Evolutionary conservation across 2,329 filamentous ascomycete genomes (phyloP).

Genomic region (Emericellopsis atlantica): DNA sequence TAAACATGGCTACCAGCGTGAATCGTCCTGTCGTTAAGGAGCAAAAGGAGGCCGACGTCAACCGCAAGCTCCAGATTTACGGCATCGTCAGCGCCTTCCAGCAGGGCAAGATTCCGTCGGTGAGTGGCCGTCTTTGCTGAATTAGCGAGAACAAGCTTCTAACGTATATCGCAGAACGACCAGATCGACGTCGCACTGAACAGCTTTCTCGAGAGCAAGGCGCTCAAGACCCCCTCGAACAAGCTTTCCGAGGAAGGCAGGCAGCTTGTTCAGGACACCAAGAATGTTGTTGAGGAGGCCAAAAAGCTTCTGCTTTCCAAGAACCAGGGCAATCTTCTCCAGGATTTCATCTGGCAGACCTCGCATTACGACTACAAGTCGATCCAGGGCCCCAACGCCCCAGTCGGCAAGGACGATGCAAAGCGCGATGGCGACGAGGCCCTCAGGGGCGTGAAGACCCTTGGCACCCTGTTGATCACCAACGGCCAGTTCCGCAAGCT

Average conservation of each 20-base stretch:
- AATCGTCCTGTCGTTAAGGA: constrained; percentile 64
- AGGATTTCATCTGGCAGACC: constrained; percentile 96
- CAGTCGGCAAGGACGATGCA: constrained; percentile 63
- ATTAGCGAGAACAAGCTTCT: not conserved
- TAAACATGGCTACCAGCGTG: constrained; percentile 33
- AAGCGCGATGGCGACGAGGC: constrained; percentile 76
- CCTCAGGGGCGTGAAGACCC: constrained; percentile 71
- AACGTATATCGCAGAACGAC: constrained; percentile 50
- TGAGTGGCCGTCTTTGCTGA: constrained; percentile 28
- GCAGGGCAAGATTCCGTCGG: constrained; percentile 80
- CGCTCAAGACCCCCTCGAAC: constrained; percentile 55
- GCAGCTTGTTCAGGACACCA: constrained; percentile 63
- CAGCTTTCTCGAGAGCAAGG: constrained; percentile 64
- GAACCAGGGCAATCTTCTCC: constrained; percentile 86
- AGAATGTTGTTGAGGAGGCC: constrained; percentile 69
- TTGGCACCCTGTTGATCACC: constrained; percentile 81
- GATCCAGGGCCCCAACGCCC: constrained; percentile 48
- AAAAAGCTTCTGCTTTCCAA: constrained; percentile 81
- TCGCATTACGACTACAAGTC: constrained; percentile 57
- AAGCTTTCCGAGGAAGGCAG: constrained; percentile 77
- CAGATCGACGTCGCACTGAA: constrained; percentile 94
- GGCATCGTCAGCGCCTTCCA: constrained; percentile 81
- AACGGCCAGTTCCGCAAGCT: constrained; percentile 96
- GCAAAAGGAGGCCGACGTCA: constrained; percentile 76
- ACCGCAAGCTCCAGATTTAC: constrained; percentile 88